Percentiles rank a stretch among this genome's conserved stretches.
phyloP scores from a whole-genome alignment of 1,284 basidiomycete genomes.

The Puccinia novopanici region DNA sequence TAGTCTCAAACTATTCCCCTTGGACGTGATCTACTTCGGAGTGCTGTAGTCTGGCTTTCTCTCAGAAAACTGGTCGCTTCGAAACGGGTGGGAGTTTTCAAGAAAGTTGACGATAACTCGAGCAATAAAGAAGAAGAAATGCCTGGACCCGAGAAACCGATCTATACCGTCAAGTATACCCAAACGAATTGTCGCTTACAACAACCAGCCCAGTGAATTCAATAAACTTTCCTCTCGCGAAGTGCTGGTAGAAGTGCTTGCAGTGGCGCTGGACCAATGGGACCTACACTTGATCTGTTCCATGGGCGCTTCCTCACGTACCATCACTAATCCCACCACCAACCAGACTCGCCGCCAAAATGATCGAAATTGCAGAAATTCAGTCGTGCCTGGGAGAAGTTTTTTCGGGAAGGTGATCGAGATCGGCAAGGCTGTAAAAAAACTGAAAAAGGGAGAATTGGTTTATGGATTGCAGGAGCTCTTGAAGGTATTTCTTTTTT shows the following conservation, averaged over 20 bases:
- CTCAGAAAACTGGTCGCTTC: no score
- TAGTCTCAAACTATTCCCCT: background rate
- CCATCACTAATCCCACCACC: background rate
- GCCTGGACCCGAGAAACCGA: background rate
- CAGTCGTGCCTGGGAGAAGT: constrained; percentile 60
- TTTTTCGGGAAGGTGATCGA: constrained; percentile 61
- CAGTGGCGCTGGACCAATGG: constrained; percentile 43
- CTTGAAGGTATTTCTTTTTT: constrained; percentile 54
- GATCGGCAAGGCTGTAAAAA: constrained; percentile 55
- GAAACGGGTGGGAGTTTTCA: no score
- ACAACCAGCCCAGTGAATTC: background rate
- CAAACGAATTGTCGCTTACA: constrained; percentile 10
- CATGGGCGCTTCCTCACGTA: background rate
- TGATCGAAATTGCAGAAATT: background rate
- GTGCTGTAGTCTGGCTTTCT: no score
- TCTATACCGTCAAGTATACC: constrained; percentile 19
- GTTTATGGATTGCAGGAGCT: constrained; percentile 60
- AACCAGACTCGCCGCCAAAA: background rate
- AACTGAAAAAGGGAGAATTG: constrained; percentile 59
- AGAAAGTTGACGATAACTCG: background rate
- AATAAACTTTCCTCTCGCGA: constrained; percentile 12
- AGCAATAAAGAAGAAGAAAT: background rate
- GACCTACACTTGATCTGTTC: constrained; percentile 22
- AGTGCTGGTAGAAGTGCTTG: constrained; percentile 34
- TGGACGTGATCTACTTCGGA: no score